Percentiles rank a stretch among this genome's conserved stretches.
Evolutionary conservation across 345 rosid species (phyloP).

Genomic region (Carallia brachiata): DNA sequence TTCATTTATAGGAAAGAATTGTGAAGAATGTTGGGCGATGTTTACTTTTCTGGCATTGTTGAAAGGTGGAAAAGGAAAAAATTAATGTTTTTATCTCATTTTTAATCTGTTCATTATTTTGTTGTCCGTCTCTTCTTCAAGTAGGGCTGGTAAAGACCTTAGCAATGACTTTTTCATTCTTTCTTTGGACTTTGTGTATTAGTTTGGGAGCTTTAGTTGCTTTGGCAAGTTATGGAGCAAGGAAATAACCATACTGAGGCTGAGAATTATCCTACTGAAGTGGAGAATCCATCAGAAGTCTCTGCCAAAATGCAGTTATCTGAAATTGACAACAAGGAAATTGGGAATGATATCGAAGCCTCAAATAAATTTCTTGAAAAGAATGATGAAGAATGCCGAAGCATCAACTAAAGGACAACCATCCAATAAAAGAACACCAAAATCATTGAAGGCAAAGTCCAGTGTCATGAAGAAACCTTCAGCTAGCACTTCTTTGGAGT

Average conservation of each 20-base stretch:
- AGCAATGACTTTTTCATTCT: no score
- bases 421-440: conserved; percentile 32
- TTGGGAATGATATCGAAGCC: not conserved
- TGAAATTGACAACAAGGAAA: not conserved
- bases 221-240: conserved; percentile 32
- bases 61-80: no score
- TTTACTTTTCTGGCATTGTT: no score
- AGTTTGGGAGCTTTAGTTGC: no score
- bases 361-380: not conserved
- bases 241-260: conserved; percentile 23
- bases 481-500: conserved; percentile 27
- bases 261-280: conserved; percentile 11
- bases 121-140: no score
- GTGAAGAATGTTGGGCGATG: no score
- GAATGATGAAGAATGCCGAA: conserved; percentile 22
- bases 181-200: no score
- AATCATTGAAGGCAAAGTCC: conserved; percentile 35
- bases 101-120: no score
- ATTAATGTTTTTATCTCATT: no score
- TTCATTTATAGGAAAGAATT: no score
- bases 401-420: conserved; percentile 30
- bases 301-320: not conserved
- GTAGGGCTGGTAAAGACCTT: no score
- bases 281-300: conserved; percentile 2
- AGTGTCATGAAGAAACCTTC: conserved; percentile 41